Evolutionary conservation across 768 basidiomycete species (phyloP).

Genomic region (Amanita exitialis): DNA sequence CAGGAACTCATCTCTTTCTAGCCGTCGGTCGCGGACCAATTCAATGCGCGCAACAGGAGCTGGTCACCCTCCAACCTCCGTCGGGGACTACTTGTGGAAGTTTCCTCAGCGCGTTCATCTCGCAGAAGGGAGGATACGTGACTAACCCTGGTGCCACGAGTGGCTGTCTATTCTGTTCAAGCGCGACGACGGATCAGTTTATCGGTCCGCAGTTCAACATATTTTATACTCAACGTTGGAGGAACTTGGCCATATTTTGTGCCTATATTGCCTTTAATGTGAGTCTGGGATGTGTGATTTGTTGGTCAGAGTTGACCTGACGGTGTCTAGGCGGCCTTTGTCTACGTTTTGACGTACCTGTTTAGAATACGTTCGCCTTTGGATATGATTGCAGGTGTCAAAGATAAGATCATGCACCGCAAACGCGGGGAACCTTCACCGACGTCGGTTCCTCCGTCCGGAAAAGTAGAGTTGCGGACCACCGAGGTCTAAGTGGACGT

Average conservation of each 20-base stretch:
- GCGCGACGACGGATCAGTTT: slow-evolving; percentile 44
- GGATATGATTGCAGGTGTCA: slow-evolving; percentile 2
- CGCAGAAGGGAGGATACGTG: slow-evolving; percentile 45
- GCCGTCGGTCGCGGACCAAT: slow-evolving; percentile 41
- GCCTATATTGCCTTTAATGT: slow-evolving; percentile 40
- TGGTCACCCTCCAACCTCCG: slow-evolving; percentile 51
- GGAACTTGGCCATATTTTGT: slow-evolving; percentile 41
- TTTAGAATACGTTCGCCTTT: slow-evolving; percentile 34
- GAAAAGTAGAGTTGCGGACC: not conserved
- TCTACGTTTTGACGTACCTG: slow-evolving; percentile 46
- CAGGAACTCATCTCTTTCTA: slow-evolving; percentile 24
- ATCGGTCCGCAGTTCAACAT: slow-evolving; percentile 49
- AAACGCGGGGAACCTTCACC: too few species aligned
- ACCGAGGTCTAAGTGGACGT: not conserved
- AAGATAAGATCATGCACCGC: slow-evolving; percentile 8
- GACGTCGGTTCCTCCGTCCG: not conserved
- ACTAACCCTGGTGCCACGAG: slow-evolving; percentile 38
- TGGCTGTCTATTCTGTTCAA: slow-evolving; percentile 48
- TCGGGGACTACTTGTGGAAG: slow-evolving; percentile 39
- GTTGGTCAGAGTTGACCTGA: not conserved
- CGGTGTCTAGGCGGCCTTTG: slow-evolving; percentile 25
- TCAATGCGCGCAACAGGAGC: slow-evolving; percentile 51
- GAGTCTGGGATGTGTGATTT: slow-evolving; percentile 6
- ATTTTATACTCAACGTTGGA: slow-evolving; percentile 40
- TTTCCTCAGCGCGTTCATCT: slow-evolving; percentile 44